Percentiles rank a stretch among this genome's conserved stretches.
Evolutionary conservation across 805 yeast genomes (phyloP).

Genomic region (Starmerella stigmatis): DNA sequence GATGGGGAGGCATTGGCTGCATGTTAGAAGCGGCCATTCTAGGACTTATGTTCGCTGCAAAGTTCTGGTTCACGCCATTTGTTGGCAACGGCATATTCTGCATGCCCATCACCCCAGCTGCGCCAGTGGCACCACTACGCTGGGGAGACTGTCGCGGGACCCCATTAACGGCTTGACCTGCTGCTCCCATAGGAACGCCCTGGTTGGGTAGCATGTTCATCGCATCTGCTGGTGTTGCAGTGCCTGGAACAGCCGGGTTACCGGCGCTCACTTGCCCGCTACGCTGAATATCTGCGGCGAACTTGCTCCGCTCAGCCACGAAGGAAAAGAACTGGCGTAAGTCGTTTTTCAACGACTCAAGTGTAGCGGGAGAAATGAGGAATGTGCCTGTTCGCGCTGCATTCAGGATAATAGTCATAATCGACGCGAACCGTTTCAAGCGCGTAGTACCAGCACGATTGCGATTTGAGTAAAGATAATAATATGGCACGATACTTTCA

Average conservation of each 20-base stretch:
- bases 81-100: neutral
- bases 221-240: neutral
- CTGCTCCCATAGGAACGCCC: neutral
- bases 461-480: conserved; percentile 56
- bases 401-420: conserved; percentile 68
- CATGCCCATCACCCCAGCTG: neutral
- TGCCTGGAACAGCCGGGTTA: too few species aligned
- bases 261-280: too few species aligned
- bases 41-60: neutral
- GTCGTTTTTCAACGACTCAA: conserved; percentile 60
- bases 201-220: conserved; percentile 1
- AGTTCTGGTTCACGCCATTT: neutral
- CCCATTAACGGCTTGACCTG: neutral
- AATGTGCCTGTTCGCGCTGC: conserved; percentile 48
- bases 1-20: neutral
- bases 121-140: neutral
- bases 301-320: conserved; percentile 42
- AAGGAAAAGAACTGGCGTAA: conserved; percentile 64
- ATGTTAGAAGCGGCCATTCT: neutral
- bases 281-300: conserved; percentile 14
- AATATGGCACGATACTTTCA: conserved; percentile 68
- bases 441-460: conserved; percentile 66
- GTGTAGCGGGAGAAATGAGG: conserved; percentile 60
- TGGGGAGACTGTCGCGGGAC: neutral
- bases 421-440: conserved; percentile 64